Percentiles rank a stretch among this genome's conserved stretches.
phyloP scores from a whole-genome alignment of 176 grass and related monocot species.

The Microstegium vimineum region DNA sequence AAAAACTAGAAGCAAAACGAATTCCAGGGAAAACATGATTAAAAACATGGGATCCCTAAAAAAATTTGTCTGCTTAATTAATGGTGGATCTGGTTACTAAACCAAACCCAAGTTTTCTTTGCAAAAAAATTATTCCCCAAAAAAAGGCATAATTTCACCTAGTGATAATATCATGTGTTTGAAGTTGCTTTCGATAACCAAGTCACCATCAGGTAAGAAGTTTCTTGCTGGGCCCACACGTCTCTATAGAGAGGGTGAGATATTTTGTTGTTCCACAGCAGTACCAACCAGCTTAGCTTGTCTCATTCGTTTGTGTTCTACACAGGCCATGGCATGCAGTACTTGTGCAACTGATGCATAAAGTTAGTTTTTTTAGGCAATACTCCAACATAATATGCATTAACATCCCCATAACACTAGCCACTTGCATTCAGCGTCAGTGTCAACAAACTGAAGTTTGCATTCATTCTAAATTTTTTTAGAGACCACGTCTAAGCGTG shows the following conservation, averaged over 20 bases:
- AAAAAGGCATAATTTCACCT: not conserved
- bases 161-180: slow-evolving; percentile 11
- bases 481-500: too few relatives aligned
- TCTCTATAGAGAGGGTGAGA: slow-evolving; percentile 10
- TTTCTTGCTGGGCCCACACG: slow-evolving; percentile 6
- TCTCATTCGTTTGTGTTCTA: slow-evolving; percentile 31
- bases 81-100: slow-evolving; percentile 1
- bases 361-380: too few relatives aligned
- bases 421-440: too few relatives aligned
- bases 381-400: too few relatives aligned
- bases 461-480: too few relatives aligned
- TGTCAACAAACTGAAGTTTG: too few relatives aligned
- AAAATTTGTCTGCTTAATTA: not conserved
- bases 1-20: slow-evolving; percentile 8
- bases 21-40: not conserved
- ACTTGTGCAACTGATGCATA: too few relatives aligned
- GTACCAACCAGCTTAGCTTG: slow-evolving; percentile 26
- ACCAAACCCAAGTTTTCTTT: not conserved
- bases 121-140: slow-evolving; percentile 6
- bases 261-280: slow-evolving; percentile 15
- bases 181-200: not conserved
- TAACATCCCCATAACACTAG: too few relatives aligned
- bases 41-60: not conserved
- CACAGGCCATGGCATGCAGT: not conserved
- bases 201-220: slow-evolving; percentile 25